Conservation (phyloP, 2,329 filamentous ascomycete genomes). For the Scytalidium lignicola region DNA sequence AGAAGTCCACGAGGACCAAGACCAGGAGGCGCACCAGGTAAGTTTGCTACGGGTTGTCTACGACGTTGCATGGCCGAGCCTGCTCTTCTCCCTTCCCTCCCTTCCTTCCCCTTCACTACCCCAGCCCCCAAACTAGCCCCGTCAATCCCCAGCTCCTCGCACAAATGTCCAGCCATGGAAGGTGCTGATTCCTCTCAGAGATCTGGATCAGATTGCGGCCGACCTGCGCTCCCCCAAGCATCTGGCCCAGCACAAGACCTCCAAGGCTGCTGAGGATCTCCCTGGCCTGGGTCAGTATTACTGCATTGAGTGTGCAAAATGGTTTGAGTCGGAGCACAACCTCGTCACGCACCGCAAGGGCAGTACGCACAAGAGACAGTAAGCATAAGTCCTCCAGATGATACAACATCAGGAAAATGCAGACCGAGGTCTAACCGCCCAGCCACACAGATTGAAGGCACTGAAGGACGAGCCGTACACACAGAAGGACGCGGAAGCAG, state of each 20-base stretch:
- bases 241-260: constrained; percentile 70
- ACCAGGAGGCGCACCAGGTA: constrained; percentile 68
- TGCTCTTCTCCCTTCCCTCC: background rate
- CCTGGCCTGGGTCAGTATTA: constrained; percentile 83
- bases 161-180: background rate
- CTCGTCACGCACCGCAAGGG: constrained; percentile 71
- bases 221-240: constrained; percentile 78
- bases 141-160: background rate
- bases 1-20: constrained; percentile 65
- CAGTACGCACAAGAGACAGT: constrained; percentile 93
- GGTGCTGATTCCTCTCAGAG: constrained; percentile 45
- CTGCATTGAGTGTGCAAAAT: constrained; percentile 91
- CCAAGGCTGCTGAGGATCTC: constrained; percentile 79
- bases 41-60: constrained; percentile 7
- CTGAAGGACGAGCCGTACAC: constrained; percentile 81
- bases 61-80: background rate
- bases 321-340: constrained; percentile 83
- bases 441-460: constrained; percentile 61
- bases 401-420: background rate
- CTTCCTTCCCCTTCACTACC: background rate
- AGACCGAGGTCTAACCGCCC: background rate
- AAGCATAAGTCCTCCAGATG: constrained; percentile 13
- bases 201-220: constrained; percentile 85
- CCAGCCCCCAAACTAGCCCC: background rate
- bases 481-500: constrained; percentile 80